Percentiles rank a stretch among this genome's conserved stretches.
Conservation (phyloP, 371 early-diverging fungal species). For the Syncephalastrum monosporum region DNA sequence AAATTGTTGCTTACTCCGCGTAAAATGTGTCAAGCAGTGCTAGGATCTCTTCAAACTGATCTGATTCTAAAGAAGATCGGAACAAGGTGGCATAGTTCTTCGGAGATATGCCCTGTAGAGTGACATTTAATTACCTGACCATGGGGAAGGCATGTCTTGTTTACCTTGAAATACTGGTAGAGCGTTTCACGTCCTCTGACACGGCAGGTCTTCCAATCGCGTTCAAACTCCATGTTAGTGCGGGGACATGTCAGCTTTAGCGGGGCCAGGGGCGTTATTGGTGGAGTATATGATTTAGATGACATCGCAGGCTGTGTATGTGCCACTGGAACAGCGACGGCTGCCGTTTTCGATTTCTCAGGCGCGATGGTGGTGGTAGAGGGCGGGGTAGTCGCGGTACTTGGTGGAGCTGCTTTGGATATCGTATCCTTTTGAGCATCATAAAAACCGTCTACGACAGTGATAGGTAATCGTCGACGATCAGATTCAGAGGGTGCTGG, state of each 20-base stretch:
- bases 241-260: slow-evolving; percentile 40
- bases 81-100: slow-evolving; percentile 53
- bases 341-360: no score
- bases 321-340: not conserved
- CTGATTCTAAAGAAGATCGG: slow-evolving; percentile 72
- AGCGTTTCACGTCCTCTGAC: slow-evolving; percentile 48
- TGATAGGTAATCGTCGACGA: slow-evolving; percentile 24
- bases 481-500: slow-evolving; percentile 1
- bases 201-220: slow-evolving; percentile 69
- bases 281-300: not conserved
- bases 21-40: slow-evolving; percentile 47
- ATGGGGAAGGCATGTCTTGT: not conserved
- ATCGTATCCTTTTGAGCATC: not conserved
- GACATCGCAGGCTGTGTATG: not conserved
- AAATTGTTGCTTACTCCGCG: slow-evolving; percentile 7
- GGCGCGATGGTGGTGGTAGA: not conserved
- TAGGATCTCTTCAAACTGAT: slow-evolving; percentile 64
- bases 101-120: slow-evolving; percentile 47
- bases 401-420: no score
- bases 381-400: no score
- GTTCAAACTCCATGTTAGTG: slow-evolving; percentile 73
- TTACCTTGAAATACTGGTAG: slow-evolving; percentile 71
- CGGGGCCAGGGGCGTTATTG: slow-evolving; percentile 5
- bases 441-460: slow-evolving; percentile 30
- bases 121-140: not conserved